Conservation (phyloP, 2,329 filamentous ascomycete genomes). For the Ambrosiella cleistominuta region DNA sequence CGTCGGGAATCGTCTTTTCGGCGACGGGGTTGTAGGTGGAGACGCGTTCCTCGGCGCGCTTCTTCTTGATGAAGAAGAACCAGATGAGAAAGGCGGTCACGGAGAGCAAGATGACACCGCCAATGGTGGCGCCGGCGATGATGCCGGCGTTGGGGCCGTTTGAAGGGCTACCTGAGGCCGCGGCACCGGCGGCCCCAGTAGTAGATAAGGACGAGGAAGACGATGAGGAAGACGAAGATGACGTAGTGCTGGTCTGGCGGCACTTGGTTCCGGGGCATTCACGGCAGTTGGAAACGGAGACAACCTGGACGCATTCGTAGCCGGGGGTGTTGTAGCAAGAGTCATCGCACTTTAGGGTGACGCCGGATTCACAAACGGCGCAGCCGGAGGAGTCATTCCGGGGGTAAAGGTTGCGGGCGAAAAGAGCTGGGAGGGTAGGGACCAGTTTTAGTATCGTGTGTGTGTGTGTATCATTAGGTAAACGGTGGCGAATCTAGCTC, state of each 20-base stretch:
- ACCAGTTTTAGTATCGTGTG: neutral
- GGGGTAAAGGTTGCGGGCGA: conserved; percentile 13
- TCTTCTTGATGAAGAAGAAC: conserved; percentile 72
- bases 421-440: conserved; percentile 7
- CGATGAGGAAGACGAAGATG: conserved; percentile 6
- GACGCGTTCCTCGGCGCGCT: conserved; percentile 43
- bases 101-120: conserved; percentile 61
- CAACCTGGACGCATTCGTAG: conserved; percentile 14
- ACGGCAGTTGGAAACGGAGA: conserved; percentile 14
- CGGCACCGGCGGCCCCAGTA: conserved; percentile 3
- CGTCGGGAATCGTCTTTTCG: conserved; percentile 17
- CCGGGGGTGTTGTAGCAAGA: conserved; percentile 13
- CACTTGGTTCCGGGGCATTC: conserved; percentile 14
- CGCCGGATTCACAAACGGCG: conserved; percentile 13
- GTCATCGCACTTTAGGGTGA: conserved; percentile 13
- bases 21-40: conserved; percentile 19
- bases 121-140: conserved; percentile 82
- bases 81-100: conserved; percentile 64
- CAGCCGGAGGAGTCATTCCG: conserved; percentile 13
- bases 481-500: neutral
- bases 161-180: conserved; percentile 9
- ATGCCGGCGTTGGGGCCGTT: conserved; percentile 55
- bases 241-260: conserved; percentile 1
- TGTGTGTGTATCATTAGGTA: neutral
- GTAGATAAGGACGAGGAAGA: neutral